These are phyloP conservation scores for Ambispora gerdemannii DNA, from an alignment of 192 early-diverging fungal species.

Conservation along the genomic window DNA sequence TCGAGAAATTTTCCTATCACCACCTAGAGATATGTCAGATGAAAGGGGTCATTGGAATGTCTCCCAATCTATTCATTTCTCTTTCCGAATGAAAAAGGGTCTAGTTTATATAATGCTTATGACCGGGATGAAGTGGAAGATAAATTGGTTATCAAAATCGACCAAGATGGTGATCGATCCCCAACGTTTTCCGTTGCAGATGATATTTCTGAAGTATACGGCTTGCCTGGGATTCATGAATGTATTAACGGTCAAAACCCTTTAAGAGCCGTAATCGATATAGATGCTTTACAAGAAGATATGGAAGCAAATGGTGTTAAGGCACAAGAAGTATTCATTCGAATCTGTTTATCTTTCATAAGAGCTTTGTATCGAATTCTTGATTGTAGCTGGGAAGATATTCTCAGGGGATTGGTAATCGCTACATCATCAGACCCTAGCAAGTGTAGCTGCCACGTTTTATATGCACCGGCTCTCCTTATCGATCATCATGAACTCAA, in stretches of 20 bases:
- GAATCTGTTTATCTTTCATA: too few species aligned
- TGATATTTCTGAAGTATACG: slow-evolving; percentile 14
- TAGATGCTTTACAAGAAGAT: too few species aligned
- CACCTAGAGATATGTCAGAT: background rate
- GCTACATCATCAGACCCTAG: too few species aligned
- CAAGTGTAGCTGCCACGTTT: slow-evolving; percentile 7
- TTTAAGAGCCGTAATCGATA: too few species aligned
- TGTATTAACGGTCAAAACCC: slow-evolving; percentile 18
- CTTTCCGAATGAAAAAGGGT: too few species aligned
- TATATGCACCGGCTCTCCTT: too few species aligned
- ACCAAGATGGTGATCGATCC: background rate
- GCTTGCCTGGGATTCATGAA: slow-evolving; percentile 8
- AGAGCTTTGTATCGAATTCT: too few species aligned
- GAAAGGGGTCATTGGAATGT: background rate
- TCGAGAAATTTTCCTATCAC: background rate
- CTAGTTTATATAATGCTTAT: background rate
- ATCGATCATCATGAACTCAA: too few species aligned
- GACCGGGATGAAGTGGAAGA: background rate
- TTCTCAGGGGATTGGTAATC: too few species aligned
- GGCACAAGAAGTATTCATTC: too few species aligned
- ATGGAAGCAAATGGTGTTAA: background rate
- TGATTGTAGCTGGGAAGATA: too few species aligned
- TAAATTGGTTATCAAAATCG: too few species aligned
- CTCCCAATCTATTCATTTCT: background rate
- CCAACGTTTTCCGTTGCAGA: background rate